These are phyloP conservation scores for Colletotrichum simmondsii DNA, from an alignment of 2,329 filamentous ascomycete species.

Conservation along the genomic window DNA sequence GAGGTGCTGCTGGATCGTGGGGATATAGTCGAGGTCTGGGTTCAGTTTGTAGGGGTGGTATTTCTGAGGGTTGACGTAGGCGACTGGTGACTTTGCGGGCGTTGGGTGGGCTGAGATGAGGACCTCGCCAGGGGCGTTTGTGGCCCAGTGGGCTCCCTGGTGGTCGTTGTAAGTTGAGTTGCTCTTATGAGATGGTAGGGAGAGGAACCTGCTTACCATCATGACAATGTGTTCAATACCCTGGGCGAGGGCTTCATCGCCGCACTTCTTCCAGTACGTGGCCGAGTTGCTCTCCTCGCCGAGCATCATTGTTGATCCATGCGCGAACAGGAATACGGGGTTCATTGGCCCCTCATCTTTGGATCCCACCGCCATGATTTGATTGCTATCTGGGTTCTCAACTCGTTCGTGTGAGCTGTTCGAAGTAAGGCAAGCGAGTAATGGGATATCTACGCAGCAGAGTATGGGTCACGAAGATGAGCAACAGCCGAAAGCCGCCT, in stretches of 20 bases:
- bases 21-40: conserved; percentile 65
- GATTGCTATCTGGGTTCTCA: neutral
- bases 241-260: conserved; percentile 69
- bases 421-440: neutral
- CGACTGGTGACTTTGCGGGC: conserved; percentile 71
- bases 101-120: conserved; percentile 70
- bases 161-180: conserved; percentile 5
- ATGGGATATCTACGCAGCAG: neutral
- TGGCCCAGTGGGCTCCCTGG: conserved; percentile 75
- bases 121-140: conserved; percentile 60
- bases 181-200: neutral
- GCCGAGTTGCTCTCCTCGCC: conserved; percentile 72
- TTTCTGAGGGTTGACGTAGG: conserved; percentile 74
- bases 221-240: conserved; percentile 72
- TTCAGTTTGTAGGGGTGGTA: conserved; percentile 71
- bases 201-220: conserved; percentile 59
- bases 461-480: neutral
- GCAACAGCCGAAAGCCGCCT: neutral
- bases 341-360: conserved; percentile 43
- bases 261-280: conserved; percentile 73
- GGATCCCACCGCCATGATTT: conserved; percentile 17
- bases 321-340: conserved; percentile 75
- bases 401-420: neutral
- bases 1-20: conserved; percentile 62
- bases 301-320: conserved; percentile 79